These are phyloP conservation scores for Hemerocallis citrina DNA, from an alignment of 106 monocot genomes.

Conservation along the genomic window DNA sequence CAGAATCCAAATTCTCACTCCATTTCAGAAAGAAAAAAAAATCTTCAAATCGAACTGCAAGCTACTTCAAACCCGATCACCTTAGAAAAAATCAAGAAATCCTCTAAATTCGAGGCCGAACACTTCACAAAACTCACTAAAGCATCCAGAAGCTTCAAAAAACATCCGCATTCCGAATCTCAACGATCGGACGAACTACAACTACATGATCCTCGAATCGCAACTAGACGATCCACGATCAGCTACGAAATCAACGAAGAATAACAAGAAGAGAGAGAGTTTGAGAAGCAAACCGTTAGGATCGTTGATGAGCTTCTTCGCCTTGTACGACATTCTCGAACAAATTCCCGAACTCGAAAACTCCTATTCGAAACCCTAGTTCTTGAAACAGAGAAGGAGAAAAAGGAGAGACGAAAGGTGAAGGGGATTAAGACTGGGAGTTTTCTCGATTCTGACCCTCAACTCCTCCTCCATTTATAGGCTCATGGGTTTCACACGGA, in stretches of 20 bases:
- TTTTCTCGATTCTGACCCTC: not conserved
- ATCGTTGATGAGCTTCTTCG: slow-evolving; percentile 27
- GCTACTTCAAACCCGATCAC: not conserved
- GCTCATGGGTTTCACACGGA: no score
- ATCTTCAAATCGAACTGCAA: slow-evolving; percentile 1
- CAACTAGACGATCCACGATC: not conserved
- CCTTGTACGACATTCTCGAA: slow-evolving; percentile 12
- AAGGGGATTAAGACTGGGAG: not conserved
- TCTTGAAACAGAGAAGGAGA: not conserved
- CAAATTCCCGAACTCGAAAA: not conserved
- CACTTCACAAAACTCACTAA: not conserved
- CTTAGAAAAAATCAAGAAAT: not conserved
- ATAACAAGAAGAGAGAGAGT: not conserved
- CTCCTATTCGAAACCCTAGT: slow-evolving; percentile 1
- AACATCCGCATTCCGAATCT: not conserved
- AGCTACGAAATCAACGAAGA: not conserved
- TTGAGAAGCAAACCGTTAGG: slow-evolving; percentile 8
- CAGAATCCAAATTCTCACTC: not conserved
- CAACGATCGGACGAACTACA: not conserved
- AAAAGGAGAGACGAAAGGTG: not conserved
- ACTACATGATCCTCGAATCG: no score
- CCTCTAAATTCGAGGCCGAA: not conserved
- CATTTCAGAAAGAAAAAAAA: slow-evolving; percentile 2
- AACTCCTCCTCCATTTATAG: slow-evolving; percentile 1
- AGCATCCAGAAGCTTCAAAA: not conserved